Percentiles rank a stretch among this genome's conserved stretches.
These are phyloP conservation scores for Nissolia schottii DNA, from an alignment of 306 rosid genomes.

Conservation along the genomic window DNA sequence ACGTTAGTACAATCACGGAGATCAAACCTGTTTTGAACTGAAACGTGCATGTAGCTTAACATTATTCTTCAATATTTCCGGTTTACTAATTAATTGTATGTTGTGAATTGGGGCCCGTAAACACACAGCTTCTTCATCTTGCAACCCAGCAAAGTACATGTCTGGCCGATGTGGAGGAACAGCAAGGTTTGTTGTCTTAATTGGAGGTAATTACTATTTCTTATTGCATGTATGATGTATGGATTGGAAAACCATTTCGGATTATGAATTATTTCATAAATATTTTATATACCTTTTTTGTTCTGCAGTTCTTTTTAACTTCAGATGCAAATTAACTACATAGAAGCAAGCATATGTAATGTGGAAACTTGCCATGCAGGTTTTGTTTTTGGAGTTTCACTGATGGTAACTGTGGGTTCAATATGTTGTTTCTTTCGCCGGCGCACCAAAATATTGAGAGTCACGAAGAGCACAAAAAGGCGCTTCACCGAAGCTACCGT, in stretches of 20 bases:
- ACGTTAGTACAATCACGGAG: too few species aligned
- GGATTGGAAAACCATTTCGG: background rate
- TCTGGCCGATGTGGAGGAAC: constrained; percentile 70
- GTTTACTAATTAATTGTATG: constrained; percentile 1
- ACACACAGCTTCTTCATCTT: constrained; percentile 43
- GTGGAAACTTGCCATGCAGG: constrained; percentile 33
- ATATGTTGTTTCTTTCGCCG: constrained; percentile 60
- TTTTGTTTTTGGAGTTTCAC: constrained; percentile 43
- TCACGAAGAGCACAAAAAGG: constrained; percentile 62
- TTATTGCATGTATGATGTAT: background rate
- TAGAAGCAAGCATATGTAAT: too few species aligned
- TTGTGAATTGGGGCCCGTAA: constrained; percentile 25
- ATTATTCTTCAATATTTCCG: background rate
- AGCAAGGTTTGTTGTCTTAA: constrained; percentile 49
- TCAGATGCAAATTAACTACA: background rate
- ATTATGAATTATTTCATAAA: background rate
- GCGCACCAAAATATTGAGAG: constrained; percentile 45
- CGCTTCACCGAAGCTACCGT: constrained; percentile 74
- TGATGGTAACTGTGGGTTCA: constrained; percentile 41
- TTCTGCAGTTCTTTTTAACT: background rate
- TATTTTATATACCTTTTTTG: background rate
- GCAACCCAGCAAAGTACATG: constrained; percentile 58
- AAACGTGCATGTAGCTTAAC: background rate
- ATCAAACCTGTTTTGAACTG: background rate
- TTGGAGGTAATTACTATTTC: constrained; percentile 64